A percentile compares a stretch with the other conserved stretches of the same genome.
phyloP scores from a whole-genome alignment of 2,329 filamentous ascomycete species.

The Diaporthe ilicicola region DNA sequence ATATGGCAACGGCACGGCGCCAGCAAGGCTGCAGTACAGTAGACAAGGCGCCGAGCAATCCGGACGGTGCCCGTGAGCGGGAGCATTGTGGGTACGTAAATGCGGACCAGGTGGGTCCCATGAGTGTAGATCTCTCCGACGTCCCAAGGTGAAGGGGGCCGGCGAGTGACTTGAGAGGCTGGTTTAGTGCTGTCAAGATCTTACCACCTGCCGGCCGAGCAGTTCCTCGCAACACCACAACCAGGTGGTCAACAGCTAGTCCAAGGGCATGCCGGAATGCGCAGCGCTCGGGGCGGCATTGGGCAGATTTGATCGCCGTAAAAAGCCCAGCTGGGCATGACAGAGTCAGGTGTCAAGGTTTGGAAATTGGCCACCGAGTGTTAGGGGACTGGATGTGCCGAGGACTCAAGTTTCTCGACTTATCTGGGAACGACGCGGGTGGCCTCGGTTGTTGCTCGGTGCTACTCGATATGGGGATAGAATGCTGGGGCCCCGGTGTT shows the following conservation, averaged over 20 bases:
- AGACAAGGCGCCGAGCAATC: slow-evolving; percentile 20
- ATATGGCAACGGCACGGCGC: slow-evolving; percentile 12
- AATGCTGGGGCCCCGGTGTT: slow-evolving; percentile 20
- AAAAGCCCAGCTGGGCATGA: not conserved
- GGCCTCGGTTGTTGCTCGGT: slow-evolving; percentile 20
- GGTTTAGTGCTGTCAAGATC: slow-evolving; percentile 1
- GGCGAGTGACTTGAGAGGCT: not conserved
- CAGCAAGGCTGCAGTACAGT: slow-evolving; percentile 12
- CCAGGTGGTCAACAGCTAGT: not conserved
- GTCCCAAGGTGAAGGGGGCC: slow-evolving; percentile 3
- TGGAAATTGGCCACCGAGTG: not conserved
- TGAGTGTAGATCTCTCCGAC: slow-evolving; percentile 29
- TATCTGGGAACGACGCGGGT: not conserved
- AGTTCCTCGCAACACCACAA: not conserved
- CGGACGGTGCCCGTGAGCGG: slow-evolving; percentile 32
- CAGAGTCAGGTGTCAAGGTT: not conserved
- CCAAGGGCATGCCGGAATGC: not conserved
- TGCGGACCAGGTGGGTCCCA: slow-evolving; percentile 28
- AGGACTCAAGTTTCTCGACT: not conserved
- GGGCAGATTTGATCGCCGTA: not conserved
- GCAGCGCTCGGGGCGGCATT: not conserved
- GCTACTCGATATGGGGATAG: slow-evolving; percentile 19
- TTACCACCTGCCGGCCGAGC: slow-evolving; percentile 12
- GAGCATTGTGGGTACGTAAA: not conserved
- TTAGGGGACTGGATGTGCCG: slow-evolving; percentile 10